A percentile compares a stretch with the other conserved stretches of the same genome.
Evolutionary conservation across 2,329 filamentous ascomycete genomes (phyloP).

Genomic region (Venturia effusa): DNA sequence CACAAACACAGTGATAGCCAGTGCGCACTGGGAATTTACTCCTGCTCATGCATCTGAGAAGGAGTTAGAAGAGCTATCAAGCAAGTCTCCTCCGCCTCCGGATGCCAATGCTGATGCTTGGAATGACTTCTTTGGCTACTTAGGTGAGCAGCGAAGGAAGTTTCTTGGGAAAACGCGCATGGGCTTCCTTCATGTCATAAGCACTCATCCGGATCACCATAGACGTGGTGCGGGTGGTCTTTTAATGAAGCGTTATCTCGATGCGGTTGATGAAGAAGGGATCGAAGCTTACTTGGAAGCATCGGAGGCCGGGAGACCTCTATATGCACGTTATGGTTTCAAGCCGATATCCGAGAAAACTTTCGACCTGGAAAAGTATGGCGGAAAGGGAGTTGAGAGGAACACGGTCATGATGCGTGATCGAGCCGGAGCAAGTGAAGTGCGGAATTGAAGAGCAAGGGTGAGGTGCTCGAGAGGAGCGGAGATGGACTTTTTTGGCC

Average conservation of each 20-base stretch:
- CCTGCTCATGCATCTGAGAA: not conserved
- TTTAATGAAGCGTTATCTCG: slow-evolving; percentile 28
- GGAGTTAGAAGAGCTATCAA: slow-evolving; percentile 3
- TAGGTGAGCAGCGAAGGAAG: slow-evolving; percentile 1
- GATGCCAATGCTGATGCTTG: slow-evolving; percentile 10
- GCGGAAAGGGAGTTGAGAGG: not conserved
- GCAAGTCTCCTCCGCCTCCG: not conserved
- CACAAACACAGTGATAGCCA: slow-evolving; percentile 8
- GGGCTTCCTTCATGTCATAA: slow-evolving; percentile 17
- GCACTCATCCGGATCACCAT: slow-evolving; percentile 29
- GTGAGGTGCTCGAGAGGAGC: not conserved
- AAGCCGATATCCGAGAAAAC: slow-evolving; percentile 12
- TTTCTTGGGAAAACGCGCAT: slow-evolving; percentile 6
- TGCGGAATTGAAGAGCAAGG: not conserved
- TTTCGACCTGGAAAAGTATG: slow-evolving; percentile 11
- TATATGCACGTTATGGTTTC: slow-evolving; percentile 31
- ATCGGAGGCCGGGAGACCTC: slow-evolving; percentile 23
- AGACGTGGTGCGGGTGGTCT: slow-evolving; percentile 28
- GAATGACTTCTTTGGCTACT: slow-evolving; percentile 12
- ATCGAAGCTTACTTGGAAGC: slow-evolving; percentile 30
- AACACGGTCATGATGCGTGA: slow-evolving; percentile 11
- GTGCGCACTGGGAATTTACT: slow-evolving; percentile 9
- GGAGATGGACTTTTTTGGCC: too few species aligned
- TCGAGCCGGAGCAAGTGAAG: not conserved
- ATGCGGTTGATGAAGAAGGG: slow-evolving; percentile 28